Conservation (phyloP, 176 grass and related monocot genomes). For the Pontederia crassipes region DNA sequence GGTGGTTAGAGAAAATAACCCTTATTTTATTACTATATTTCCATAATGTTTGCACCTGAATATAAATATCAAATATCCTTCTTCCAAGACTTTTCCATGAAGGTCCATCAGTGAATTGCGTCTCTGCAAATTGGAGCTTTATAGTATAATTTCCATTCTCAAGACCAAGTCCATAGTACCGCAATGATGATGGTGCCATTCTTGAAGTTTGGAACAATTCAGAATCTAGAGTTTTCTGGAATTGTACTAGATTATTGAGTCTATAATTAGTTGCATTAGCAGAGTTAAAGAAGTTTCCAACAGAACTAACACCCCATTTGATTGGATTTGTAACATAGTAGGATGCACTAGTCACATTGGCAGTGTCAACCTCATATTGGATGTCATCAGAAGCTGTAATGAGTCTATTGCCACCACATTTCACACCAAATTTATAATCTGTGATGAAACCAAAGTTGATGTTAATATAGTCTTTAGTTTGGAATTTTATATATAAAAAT, state of each 20-base stretch:
- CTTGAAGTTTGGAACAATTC: conserved; percentile 31
- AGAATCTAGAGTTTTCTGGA: background rate
- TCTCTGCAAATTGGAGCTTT: conserved; percentile 33
- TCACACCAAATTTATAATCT: conserved; percentile 15
- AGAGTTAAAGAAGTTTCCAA: conserved; percentile 22
- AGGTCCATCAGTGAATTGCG: conserved; percentile 8
- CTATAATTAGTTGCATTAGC: background rate
- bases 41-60: conserved; percentile 18
- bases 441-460: background rate
- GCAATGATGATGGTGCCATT: conserved; percentile 29
- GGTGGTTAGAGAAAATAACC: no score
- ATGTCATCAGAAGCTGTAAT: conserved; percentile 11
- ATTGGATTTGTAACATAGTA: conserved; percentile 15
- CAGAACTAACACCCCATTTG: conserved; percentile 35
- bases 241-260: no score
- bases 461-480: background rate
- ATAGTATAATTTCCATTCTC: conserved; percentile 45
- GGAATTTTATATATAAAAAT: no score
- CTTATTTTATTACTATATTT: background rate
- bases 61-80: conserved; percentile 44
- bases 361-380: background rate
- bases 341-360: background rate
- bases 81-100: conserved; percentile 26
- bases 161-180: conserved; percentile 31
- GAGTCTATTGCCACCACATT: background rate